A percentile compares a stretch with the other conserved stretches of the same genome.
These are phyloP conservation scores for Neoboletus brunneissimus DNA, from an alignment of 768 basidiomycete genomes.

Conservation along the genomic window DNA sequence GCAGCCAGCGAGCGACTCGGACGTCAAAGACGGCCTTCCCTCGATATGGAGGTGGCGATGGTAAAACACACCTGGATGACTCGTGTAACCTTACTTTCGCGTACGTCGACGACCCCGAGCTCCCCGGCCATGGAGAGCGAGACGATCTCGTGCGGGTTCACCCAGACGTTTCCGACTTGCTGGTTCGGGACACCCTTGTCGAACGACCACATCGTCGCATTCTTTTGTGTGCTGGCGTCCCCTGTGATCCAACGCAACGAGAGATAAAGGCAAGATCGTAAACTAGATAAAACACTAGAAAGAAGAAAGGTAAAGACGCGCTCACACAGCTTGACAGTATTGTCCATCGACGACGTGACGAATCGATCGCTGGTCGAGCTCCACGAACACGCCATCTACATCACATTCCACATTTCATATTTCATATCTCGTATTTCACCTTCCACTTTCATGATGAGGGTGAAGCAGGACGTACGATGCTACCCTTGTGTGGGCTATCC, in stretches of 20 bases:
- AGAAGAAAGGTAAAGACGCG: neutral
- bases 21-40: neutral
- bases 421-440: neutral
- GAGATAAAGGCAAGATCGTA: neutral
- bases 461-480: constrained; percentile 52
- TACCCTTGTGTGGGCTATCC: constrained; percentile 69
- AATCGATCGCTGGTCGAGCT: constrained; percentile 68
- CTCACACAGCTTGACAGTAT: constrained; percentile 82
- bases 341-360: constrained; percentile 82
- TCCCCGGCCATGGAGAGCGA: constrained; percentile 82
- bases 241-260: constrained; percentile 40
- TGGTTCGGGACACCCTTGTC: constrained; percentile 76
- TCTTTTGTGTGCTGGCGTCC: constrained; percentile 76
- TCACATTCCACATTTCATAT: neutral
- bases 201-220: constrained; percentile 63
- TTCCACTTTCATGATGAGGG: neutral
- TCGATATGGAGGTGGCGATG: neutral
- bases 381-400: constrained; percentile 78
- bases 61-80: constrained; percentile 55
- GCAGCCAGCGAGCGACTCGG: neutral
- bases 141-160: constrained; percentile 62
- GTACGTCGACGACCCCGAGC: constrained; percentile 78
- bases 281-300: neutral
- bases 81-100: constrained; percentile 55
- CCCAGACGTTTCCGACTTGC: constrained; percentile 90